A percentile compares a stretch with the other conserved stretches of the same genome.
Conservation (phyloP, 352 stramenopile genomes). For the Phytophthora ramorum region DNA sequence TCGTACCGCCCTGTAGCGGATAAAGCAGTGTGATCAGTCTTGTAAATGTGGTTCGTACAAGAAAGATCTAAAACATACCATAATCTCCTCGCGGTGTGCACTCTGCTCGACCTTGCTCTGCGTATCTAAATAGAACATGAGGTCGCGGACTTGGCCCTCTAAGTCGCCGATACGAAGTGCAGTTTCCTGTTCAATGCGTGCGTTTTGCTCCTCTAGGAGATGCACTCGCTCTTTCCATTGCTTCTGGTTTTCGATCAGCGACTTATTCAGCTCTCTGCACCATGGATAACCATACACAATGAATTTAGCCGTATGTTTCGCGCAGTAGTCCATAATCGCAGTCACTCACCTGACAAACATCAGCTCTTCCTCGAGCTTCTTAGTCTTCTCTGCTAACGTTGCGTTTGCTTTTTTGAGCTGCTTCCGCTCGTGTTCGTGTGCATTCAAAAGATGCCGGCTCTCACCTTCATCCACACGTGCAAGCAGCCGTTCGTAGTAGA, state of each 20-base stretch:
- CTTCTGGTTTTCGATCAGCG: constrained; percentile 88
- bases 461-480: constrained; percentile 68
- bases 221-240: constrained; percentile 88
- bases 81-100: constrained; percentile 80
- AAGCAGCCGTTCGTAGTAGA: constrained; percentile 92
- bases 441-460: constrained; percentile 54
- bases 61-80: constrained; percentile 42
- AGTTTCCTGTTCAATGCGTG: constrained; percentile 64
- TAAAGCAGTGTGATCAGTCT: constrained; percentile 5
- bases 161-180: constrained; percentile 72
- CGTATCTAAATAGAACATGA: constrained; percentile 93
- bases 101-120: constrained; percentile 88
- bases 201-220: constrained; percentile 72
- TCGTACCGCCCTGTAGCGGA: constrained; percentile 62
- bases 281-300: neutral
- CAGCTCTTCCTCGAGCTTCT: constrained; percentile 85
- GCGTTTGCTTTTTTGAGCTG: constrained; percentile 81
- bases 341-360: constrained; percentile 72
- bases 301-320: neutral
- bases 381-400: constrained; percentile 62
- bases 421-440: constrained; percentile 84
- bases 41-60: neutral
- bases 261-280: constrained; percentile 85
- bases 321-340: neutral
- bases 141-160: constrained; percentile 85